A percentile compares a stretch with the other conserved stretches of the same genome.
phyloP scores from a whole-genome alignment of 2,329 filamentous ascomycete genomes.

The Sarocladium strictum region DNA sequence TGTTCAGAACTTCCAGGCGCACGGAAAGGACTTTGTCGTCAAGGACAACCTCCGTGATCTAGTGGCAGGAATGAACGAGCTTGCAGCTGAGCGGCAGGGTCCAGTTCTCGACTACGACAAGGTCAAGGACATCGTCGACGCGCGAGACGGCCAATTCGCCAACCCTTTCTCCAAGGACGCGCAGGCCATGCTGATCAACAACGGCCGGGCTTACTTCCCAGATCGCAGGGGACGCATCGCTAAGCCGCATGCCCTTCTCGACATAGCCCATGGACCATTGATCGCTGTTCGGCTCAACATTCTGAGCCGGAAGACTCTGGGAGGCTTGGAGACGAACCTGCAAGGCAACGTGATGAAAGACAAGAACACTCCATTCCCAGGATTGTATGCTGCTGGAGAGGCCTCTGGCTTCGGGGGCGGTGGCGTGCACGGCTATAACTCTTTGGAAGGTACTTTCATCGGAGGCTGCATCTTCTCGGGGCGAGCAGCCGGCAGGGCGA shows the following conservation, averaged over 20 bases:
- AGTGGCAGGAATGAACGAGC: conserved; percentile 52
- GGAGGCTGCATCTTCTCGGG: conserved; percentile 60
- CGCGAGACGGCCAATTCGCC: conserved; percentile 49
- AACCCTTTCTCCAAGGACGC: conserved; percentile 55
- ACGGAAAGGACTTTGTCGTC: conserved; percentile 55
- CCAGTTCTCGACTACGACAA: conserved; percentile 38
- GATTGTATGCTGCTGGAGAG: conserved; percentile 55
- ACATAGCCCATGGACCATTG: conserved; percentile 49
- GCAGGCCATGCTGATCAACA: conserved; percentile 56
- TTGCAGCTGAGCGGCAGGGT: conserved; percentile 39
- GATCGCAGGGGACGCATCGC: conserved; percentile 47
- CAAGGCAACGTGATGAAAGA: conserved; percentile 48
- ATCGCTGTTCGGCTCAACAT: conserved; percentile 57
- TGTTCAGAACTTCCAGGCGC: conserved; percentile 53
- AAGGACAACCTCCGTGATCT: conserved; percentile 49
- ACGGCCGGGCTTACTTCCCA: conserved; percentile 49
- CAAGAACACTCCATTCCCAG: conserved; percentile 41
- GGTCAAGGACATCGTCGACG: conserved; percentile 42
- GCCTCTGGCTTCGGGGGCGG: conserved; percentile 56
- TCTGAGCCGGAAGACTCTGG: conserved; percentile 55
- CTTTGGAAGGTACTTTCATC: conserved; percentile 56
- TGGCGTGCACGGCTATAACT: conserved; percentile 56
- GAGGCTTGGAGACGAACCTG: conserved; percentile 54
- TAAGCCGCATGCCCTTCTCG: conserved; percentile 46
- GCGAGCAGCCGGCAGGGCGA: conserved; percentile 47